These are phyloP conservation scores for Ascochyta pisi DNA, from an alignment of 2,329 filamentous ascomycete species.

Conservation along the genomic window DNA sequence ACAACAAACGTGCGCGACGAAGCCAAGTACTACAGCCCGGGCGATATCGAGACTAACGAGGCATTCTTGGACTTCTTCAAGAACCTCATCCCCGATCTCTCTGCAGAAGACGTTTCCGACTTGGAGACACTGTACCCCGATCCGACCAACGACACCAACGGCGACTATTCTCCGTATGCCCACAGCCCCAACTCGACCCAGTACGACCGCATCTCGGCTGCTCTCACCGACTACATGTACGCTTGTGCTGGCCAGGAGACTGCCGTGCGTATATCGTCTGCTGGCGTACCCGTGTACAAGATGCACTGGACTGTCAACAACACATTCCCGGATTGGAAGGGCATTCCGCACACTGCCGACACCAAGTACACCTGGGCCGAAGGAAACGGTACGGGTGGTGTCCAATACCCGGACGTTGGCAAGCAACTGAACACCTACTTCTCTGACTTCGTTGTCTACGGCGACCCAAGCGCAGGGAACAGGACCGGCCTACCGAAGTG, in stretches of 20 bases:
- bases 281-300: constrained; percentile 41
- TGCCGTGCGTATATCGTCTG: constrained; percentile 47
- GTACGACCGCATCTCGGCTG: constrained; percentile 53
- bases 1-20: constrained; percentile 46
- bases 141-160: constrained; percentile 22
- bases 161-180: constrained; percentile 40
- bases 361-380: constrained; percentile 56
- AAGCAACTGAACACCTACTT: constrained; percentile 50
- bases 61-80: constrained; percentile 42
- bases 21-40: constrained; percentile 33
- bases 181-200: constrained; percentile 54
- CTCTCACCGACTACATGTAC: constrained; percentile 54
- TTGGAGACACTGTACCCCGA: constrained; percentile 37
- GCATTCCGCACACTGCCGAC: constrained; percentile 34
- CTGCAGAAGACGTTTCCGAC: constrained; percentile 22
- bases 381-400: constrained; percentile 55
- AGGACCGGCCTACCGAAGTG: constrained; percentile 41
- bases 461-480: constrained; percentile 47
- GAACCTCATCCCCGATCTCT: constrained; percentile 32
- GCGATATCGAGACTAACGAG: constrained; percentile 40
- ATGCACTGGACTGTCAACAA: constrained; percentile 31
- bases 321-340: constrained; percentile 28
- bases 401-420: constrained; percentile 50
- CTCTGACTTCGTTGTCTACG: constrained; percentile 50
- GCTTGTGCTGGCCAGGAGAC: constrained; percentile 57